Evolutionary conservation across 768 basidiomycete species (phyloP), one percentile per base, ranked within the genome.

Genomic region (Trametes villosa): DNA sequence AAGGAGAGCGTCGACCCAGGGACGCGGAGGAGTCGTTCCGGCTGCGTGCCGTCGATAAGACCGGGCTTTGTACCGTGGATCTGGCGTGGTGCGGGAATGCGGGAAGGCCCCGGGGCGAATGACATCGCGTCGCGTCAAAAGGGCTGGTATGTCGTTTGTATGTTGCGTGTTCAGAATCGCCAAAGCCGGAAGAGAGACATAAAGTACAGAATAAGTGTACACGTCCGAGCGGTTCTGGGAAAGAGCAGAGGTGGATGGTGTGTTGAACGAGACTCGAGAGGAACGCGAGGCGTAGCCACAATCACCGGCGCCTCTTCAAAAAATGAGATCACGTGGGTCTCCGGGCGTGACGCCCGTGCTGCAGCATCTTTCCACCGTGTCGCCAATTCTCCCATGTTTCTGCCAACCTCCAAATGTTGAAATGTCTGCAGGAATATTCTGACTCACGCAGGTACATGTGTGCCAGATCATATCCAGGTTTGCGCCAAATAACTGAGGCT

Each of bases 1-100:
- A 93, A 93, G 4, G 78, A 81, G n/a, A 92, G 75, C 30, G 64
- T 84, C 4, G 88, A 83, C n/a, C 77, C 78, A 2, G 82, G 78
- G 41, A 76, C 72, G 48, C 86, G 84, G n/a, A 89, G 77, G 20
- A 93, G 72, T 42, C 91, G 86, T 17, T 74, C 68, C 13, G 77
- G 75, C 70, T 93, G 91, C 0, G 83, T 77, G 34, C 78, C 73
- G 74, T 93, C 91, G 26, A 91, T 77, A 2, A 83, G 64, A 9
- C 91, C 91, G n/a, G 89, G 88, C 18, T 72, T 71, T 4, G 79
- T 68, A 34, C 87, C 88, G 3, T 69, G 69, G 18, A 75, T 8
- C 59, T 57, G 5, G 62, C 52, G 59, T 51, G 18, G 55, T 9
- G 42, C 31, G 8, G 44, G 38, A 4, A 22, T 53, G 27, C 62